A percentile compares a stretch with the other conserved stretches of the same genome.
These are phyloP conservation scores for Kondoa malvinella DNA, from an alignment of 768 basidiomycete species.

Conservation along the genomic window DNA sequence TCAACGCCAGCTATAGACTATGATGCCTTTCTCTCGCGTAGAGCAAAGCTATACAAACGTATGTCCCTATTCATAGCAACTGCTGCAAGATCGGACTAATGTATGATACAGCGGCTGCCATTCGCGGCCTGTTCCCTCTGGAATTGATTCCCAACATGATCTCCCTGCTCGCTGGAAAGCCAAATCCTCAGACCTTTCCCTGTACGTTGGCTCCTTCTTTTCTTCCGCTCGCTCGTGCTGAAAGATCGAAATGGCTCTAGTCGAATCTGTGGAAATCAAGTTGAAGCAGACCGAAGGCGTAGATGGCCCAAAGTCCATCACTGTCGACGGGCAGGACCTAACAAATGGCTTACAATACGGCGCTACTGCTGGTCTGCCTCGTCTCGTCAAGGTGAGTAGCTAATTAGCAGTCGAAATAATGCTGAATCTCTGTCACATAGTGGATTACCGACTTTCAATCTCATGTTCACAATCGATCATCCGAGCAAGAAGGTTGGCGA, in stretches of 20 bases:
- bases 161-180: constrained; percentile 75
- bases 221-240: no score
- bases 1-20: neutral
- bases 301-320: constrained; percentile 32
- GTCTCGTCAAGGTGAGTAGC: constrained; percentile 35
- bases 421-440: constrained; percentile 25
- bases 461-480: constrained; percentile 44
- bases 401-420: constrained; percentile 6
- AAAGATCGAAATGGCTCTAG: no score
- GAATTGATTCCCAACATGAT: constrained; percentile 57
- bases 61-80: neutral
- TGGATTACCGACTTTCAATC: constrained; percentile 63
- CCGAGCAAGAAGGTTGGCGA: constrained; percentile 47
- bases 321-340: constrained; percentile 46
- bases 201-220: constrained; percentile 30
- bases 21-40: neutral
- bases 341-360: constrained; percentile 57
- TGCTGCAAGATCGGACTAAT: neutral
- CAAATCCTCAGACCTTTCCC: constrained; percentile 77
- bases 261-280: constrained; percentile 52
- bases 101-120: constrained; percentile 11
- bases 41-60: neutral
- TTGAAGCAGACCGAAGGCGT: constrained; percentile 29
- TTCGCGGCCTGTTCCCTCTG: constrained; percentile 53
- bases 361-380: constrained; percentile 49